phyloP scores from a whole-genome alignment of 208 protist species.

The Spongospora subterranea region DNA sequence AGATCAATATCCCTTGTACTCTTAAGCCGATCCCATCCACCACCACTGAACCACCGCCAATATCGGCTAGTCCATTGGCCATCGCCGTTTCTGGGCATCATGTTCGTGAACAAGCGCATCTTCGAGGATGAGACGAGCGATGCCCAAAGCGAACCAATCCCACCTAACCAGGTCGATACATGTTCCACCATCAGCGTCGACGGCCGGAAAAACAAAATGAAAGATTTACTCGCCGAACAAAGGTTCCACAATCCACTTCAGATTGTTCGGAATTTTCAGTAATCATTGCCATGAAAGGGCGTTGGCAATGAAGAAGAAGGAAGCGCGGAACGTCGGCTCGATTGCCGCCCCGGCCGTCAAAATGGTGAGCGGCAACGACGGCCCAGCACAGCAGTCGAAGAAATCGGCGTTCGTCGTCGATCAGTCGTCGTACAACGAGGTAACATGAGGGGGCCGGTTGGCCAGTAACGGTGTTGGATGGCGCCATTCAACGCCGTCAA shows the following conservation, averaged over 20 bases:
- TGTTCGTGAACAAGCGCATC: background rate
- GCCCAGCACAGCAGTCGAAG: background rate
- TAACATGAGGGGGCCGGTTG: too few relatives aligned
- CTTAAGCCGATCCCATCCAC: too few relatives aligned
- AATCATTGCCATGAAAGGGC: background rate
- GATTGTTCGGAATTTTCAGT: background rate
- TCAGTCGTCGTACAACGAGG: too few relatives aligned
- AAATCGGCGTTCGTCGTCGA: background rate
- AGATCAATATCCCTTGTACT: too few relatives aligned
- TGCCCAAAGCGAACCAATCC: background rate
- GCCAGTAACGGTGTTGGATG: too few relatives aligned
- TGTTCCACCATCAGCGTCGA: background rate
- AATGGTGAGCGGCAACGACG: background rate
- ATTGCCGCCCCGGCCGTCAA: background rate
- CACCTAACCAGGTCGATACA: background rate
- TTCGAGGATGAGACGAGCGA: background rate
- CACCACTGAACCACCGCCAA: too few relatives aligned
- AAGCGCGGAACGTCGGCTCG: background rate
- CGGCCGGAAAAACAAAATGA: constrained; percentile 45
- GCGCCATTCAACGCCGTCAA: background rate
- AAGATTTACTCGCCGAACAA: constrained; percentile 30
- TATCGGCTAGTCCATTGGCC: too few relatives aligned
- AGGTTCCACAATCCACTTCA: background rate
- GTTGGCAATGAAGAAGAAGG: constrained; percentile 43
- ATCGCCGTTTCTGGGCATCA: background rate